Base-by-base conservation (phyloP, 2,329 filamentous ascomycete species). In the Sclerotinia spermophila region DNA sequence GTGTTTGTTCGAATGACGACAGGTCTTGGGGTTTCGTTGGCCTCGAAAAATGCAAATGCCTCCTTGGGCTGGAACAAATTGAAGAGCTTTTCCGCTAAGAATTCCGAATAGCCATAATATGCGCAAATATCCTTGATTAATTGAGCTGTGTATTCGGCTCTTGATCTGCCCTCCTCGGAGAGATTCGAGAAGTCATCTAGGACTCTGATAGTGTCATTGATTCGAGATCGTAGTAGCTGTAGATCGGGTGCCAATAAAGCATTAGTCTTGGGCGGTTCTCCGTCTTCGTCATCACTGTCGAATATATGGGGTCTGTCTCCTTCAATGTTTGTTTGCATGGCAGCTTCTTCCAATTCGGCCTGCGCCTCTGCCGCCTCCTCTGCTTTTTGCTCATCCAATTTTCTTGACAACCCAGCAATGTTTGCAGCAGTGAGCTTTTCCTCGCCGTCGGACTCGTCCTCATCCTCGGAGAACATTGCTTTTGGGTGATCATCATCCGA, bases 1-100 rank as follows among this genome's bases (percentile, higher is more conserved):
- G 95, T 99, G 82, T 99, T 99, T 73, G 96, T 98, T 78, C 96
- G 90, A 79, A 99, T 96, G 75, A 99, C 96, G 71, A 99, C 90
- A 5, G 96, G 96, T 67, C 96, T 89, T 21, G 94, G 89, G 40
- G 92, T 94, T 83, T 99, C 96, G 89, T 99, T 99, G 77, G 95
- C 95, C 83, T 99, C 96, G 83, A 99, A 98, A 83, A 99, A 99
- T 69, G 94, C 94, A 76, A 98, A 96, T 0, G 96, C 96, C 83
- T 99, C 96, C 76, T 91, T 90, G 0, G 96, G 93, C 1, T 94
- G 89, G 83, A 99, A 98, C 10, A 99, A 89, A 78, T 91, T 90
- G 83, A 94, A 94, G 24, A 99, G 89, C 85, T 98, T 99, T 82
- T 97, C 93, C 6, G 94, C 96, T n/a, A 99, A 86, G 82, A 91